Percentiles rank a stretch among this genome's conserved stretches.
These are phyloP conservation scores for Macrophomina tecta DNA, from an alignment of 2,329 filamentous ascomycete genomes.

Conservation along the genomic window DNA sequence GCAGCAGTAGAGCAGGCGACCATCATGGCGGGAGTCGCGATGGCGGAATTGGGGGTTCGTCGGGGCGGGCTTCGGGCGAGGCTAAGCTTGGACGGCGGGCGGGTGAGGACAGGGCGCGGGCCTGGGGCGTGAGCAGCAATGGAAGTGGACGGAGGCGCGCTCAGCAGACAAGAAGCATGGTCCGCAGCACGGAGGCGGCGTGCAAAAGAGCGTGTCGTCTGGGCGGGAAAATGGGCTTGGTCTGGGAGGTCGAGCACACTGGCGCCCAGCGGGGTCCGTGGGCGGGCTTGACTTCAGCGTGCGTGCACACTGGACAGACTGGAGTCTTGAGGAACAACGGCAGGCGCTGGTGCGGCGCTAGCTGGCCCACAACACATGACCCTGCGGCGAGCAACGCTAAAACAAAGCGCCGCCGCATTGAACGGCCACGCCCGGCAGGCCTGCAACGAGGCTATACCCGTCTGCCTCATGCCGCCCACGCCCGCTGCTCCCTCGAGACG, in stretches of 20 bases:
- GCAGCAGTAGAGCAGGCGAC: conserved; percentile 37
- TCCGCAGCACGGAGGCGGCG: not conserved
- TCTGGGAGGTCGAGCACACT: conserved; percentile 13
- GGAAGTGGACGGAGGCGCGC: not conserved
- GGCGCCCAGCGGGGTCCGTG: conserved; percentile 21
- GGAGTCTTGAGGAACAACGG: conserved; percentile 15
- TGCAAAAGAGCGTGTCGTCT: conserved; percentile 13
- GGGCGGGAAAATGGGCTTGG: not conserved
- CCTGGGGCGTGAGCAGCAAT: conserved; percentile 2
- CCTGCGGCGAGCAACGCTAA: conserved; percentile 11
- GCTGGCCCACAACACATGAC: conserved; percentile 5
- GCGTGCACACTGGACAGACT: not conserved
- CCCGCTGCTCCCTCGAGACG: not conserved
- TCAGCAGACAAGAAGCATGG: conserved; percentile 11
- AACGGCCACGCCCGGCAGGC: no score
- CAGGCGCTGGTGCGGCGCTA: not conserved
- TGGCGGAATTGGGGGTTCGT: conserved; percentile 20
- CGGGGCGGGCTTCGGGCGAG: conserved; percentile 15
- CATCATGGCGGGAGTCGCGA: conserved; percentile 37
- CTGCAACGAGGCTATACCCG: not conserved
- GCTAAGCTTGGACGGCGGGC: not conserved
- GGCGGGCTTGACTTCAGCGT: not conserved
- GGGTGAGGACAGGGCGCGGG: conserved; percentile 1
- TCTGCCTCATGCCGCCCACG: not conserved
- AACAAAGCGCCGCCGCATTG: conserved; percentile 15